Evolutionary conservation across 2,329 filamentous ascomycete genomes (phyloP), one percentile per base, ranked within the genome.

Genomic region (Fusarium solani-melongenae): DNA sequence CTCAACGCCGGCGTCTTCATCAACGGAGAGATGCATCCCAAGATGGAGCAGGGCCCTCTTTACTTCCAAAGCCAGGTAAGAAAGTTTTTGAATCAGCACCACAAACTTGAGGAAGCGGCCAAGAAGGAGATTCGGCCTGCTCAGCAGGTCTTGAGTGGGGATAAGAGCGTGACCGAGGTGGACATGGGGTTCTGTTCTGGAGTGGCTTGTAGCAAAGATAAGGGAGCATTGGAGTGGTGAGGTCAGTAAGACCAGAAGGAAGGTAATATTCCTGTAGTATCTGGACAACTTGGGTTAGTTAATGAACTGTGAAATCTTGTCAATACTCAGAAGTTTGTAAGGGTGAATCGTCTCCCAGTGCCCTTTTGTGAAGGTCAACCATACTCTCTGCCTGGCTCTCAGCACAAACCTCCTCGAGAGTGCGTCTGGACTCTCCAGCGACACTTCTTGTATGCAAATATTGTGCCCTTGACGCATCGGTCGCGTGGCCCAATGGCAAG

Each of bases 401-500:
- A n/a, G n/a, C n/a, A n/a, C n/a, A n/a, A n/a, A n/a, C n/a, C n/a
- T n/a, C n/a, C n/a, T n/a, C n/a, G n/a, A n/a, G 7, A 46, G 41
- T 17, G 7, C 22, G 41, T 8, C 41, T 49, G 5, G 22, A 17
- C 5, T 29, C 14, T 2, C 2, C 5, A 2, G 10, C 15, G 5
- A 29, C 3, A 1, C 46, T 10, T n/a, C 11, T 10, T 51, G 3
- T 14, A 20, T 8, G 10, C 10, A 51, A 51, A 51, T 20, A 31
- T 51, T 29, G 6, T 0, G 20, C 3, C 27, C 27, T 14, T 3
- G 46, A 51, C 46, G 11, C 27, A 51, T 29, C 46, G 71, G 71
- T 74, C 68, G 68, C 76, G 76, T 78, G 76, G 76, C 76, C 76
- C 75, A 79, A 79, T 79, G 77, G 78, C 77, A 79, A 78, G 77